phyloP scores from a whole-genome alignment of 139 green algal genomes.

The Micractinium conductrix region DNA sequence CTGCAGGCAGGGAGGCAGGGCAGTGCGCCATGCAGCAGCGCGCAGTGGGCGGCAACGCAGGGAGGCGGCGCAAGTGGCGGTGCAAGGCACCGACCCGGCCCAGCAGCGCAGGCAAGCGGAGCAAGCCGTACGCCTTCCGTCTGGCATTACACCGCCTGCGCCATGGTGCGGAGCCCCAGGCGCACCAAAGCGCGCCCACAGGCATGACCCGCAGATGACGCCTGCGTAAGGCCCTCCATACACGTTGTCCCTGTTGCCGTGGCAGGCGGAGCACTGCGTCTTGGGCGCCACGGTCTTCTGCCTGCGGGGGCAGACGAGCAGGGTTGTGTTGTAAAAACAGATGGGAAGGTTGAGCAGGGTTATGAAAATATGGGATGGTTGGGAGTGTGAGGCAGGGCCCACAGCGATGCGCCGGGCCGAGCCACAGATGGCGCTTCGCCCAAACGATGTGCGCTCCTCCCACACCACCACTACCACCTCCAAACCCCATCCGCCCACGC shows the following conservation, averaged over 20 bases:
- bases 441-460: no score
- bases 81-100: neutral
- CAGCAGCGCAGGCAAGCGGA: neutral
- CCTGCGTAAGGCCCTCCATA: slow-evolving; percentile 49
- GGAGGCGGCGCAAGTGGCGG: neutral
- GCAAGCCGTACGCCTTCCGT: neutral
- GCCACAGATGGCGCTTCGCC: no score
- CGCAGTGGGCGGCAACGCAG: neutral
- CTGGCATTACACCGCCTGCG: no score
- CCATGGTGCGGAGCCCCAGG: no score
- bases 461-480: no score
- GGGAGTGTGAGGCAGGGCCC: no score
- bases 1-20: slow-evolving; percentile 3
- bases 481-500: neutral
- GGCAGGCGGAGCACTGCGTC: slow-evolving; percentile 61
- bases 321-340: no score
- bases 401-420: no score
- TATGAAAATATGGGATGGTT: no score
- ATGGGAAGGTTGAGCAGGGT: no score
- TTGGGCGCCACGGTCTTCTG: slow-evolving; percentile 64
- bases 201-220: slow-evolving; percentile 64
- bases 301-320: slow-evolving; percentile 44
- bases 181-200: slow-evolving; percentile 59
- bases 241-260: slow-evolving; percentile 30
- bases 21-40: no score